Evolutionary conservation across 371 early-diverging fungal genomes (phyloP), one percentile per base, ranked within the genome.

Genomic region (Mortierella sp.): DNA sequence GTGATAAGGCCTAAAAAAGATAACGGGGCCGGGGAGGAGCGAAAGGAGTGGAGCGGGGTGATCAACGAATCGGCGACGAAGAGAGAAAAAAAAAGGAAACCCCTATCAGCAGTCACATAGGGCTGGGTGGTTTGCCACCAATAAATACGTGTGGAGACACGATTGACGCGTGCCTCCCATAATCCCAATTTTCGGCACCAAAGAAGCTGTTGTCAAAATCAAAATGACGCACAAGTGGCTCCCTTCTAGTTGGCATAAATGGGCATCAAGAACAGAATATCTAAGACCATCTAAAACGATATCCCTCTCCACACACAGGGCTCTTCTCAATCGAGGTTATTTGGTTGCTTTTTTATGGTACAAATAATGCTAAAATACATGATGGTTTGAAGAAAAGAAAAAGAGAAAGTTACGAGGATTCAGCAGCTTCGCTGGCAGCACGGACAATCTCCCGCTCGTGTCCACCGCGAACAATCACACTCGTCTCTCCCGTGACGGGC

Each of bases 371-470:
- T 58, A 58, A 9, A 61, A 55, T 31, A 44, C 29, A 50, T 19
- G n/a, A 13, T 11, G 37, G 37, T 16, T 7, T 50, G 47, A 66
- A 6, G 14, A 70, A 43, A 61, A 37, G 29, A 70, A 45, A 70
- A 6, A 13, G 31, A 19, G n/a, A 5, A 41, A 14, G 37, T 22
- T 39, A 37, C 14, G 19, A 48, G 1, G 6, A 66, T n/a, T n/a
- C 64, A 7, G 29, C 61, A 34, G 41, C 43, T n/a, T 65, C 70
- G 45, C 61, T 70, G 1, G 63, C 71, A 3, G 74, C 70, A 19
- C 79, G 74, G 4, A 79, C 68, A 52, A 79, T 66, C 64, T 74
- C 71, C 16, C 79, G 79, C 52, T 79, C 79, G 52, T 74, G 68
- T 24, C 79, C 79, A 24, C 79, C 79, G 2, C 70, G 71, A 4